Percentiles rank a stretch among this genome's conserved stretches.
Conservation (phyloP, 768 basidiomycete genomes). For the Lentinula boryana region DNA sequence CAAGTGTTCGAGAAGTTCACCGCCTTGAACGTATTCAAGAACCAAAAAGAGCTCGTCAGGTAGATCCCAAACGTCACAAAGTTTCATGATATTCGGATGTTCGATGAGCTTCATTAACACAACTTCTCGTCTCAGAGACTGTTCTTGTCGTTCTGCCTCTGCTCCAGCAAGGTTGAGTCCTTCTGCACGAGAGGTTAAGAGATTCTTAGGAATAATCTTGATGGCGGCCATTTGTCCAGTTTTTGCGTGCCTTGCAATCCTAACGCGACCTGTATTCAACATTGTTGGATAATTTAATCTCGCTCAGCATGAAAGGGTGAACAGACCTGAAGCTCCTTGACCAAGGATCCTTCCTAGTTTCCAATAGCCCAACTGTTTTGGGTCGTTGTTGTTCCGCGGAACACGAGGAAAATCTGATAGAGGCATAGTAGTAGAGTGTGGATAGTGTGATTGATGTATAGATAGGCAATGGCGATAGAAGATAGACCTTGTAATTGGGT, state of each 20-base stretch:
- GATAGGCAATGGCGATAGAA: constrained; percentile 3
- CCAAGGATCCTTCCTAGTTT: constrained; percentile 83
- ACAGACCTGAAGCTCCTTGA: constrained; percentile 66
- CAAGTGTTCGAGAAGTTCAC: constrained; percentile 91
- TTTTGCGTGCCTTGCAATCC: constrained; percentile 82
- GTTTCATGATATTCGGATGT: constrained; percentile 89
- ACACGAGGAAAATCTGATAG: constrained; percentile 13
- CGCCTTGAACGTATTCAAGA: constrained; percentile 91
- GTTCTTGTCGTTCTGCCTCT: constrained; percentile 69
- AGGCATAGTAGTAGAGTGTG: constrained; percentile 21
- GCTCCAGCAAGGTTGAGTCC: constrained; percentile 66
- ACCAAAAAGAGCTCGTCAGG: constrained; percentile 84
- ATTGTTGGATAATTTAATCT: neutral
- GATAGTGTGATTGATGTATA: neutral
- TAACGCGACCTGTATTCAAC: constrained; percentile 66
- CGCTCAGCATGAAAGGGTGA: neutral
- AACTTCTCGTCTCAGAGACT: constrained; percentile 88
- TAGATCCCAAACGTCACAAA: constrained; percentile 98
- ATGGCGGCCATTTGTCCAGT: constrained; percentile 89
- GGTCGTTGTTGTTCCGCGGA: constrained; percentile 32
- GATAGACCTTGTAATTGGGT: neutral
- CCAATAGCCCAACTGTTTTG: constrained; percentile 74
- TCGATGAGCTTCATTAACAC: constrained; percentile 97
- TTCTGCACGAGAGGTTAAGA: constrained; percentile 53
- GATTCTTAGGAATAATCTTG: constrained; percentile 85